These are phyloP conservation scores for Camellia lanceoleosa DNA, from an alignment of 148 eudicot genomes.

Conservation along the genomic window DNA sequence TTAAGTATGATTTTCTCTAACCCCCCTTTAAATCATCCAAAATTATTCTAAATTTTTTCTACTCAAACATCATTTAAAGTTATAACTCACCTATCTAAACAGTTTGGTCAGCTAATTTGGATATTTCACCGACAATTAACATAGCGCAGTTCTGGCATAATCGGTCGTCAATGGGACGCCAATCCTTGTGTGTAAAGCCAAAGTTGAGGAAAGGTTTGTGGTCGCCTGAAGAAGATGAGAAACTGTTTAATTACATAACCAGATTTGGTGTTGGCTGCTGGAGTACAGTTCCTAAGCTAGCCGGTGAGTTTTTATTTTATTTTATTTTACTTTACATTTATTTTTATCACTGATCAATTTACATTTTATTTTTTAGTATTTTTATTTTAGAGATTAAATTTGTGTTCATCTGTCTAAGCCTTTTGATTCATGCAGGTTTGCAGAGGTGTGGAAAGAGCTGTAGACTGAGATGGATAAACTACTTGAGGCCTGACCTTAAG, in stretches of 20 bases:
- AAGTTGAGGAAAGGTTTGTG: slow-evolving; percentile 54
- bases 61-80: slow-evolving; percentile 10
- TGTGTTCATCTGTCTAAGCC: no score
- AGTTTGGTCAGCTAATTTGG: neutral
- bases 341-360: neutral
- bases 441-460: slow-evolving; percentile 94
- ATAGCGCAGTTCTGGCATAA: no score
- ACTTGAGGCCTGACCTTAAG: slow-evolving; percentile 85
- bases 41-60: neutral
- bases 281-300: slow-evolving; percentile 48
- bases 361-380: no score
- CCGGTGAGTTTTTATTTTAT: slow-evolving; percentile 26
- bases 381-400: no score
- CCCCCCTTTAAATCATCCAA: slow-evolving; percentile 23
- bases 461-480: slow-evolving; percentile 83
- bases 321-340: neutral
- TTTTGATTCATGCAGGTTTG: slow-evolving; percentile 40
- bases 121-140: neutral
- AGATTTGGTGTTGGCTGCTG: slow-evolving; percentile 48
- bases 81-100: neutral
- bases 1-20: slow-evolving; percentile 57
- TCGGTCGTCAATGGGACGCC: slow-evolving; percentile 37
- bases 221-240: slow-evolving; percentile 56
- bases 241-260: slow-evolving; percentile 42
- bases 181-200: slow-evolving; percentile 44